Base-by-base conservation (phyloP, 306 rosid species). In the Cucumis hystrix region DNA sequence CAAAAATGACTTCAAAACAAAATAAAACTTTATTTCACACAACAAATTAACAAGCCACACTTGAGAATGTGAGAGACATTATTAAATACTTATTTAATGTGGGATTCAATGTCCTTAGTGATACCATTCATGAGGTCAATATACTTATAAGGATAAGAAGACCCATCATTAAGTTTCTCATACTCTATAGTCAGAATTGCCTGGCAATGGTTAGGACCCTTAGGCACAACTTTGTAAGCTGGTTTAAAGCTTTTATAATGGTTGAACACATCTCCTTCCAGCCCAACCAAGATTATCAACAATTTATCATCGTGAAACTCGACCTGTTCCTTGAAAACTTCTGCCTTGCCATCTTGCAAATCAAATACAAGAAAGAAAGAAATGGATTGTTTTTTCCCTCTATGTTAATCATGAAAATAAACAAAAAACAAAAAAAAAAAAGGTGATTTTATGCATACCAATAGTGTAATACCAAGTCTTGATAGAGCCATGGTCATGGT, bases 381-480 rank as follows among this genome's bases (percentile, higher is more conserved):
- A 2, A 10, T 41, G 0, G 2, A 43, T 33, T 33, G 3, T 3
- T 33, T 33, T 33, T 33, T 33, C 5, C 30, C 47, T 41, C 47
- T 41, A 41, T 41, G 9, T 41, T 41, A 41, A 0, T 41, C 47
- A 41, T 41, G 47, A 23, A 41, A 41, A 41, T 41, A 41, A 41
- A 41, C 7, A 41, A 28, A 0, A 28, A 28, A 1, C 0, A 28
- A 3, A 28, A 33, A 4, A 33, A 33, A 4, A 33, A 33, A 23
- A 23, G 25, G 37, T 33, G 37, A 33, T 33, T 33, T 39, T 39
- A 39, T 39, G 8, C 25, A 39, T 73, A 81, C 87, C 86, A 6
- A 80, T 8, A 0, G 74, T 10, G 56, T 80, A 85, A 11, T 67
- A 75, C 86, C 88, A 85, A 35, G 49, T 30, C 70, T 85, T 85